Evolutionary conservation across 495 filamentous ascomycete species (phyloP).

Genomic region (Paragyromitra xinjiangensis): DNA sequence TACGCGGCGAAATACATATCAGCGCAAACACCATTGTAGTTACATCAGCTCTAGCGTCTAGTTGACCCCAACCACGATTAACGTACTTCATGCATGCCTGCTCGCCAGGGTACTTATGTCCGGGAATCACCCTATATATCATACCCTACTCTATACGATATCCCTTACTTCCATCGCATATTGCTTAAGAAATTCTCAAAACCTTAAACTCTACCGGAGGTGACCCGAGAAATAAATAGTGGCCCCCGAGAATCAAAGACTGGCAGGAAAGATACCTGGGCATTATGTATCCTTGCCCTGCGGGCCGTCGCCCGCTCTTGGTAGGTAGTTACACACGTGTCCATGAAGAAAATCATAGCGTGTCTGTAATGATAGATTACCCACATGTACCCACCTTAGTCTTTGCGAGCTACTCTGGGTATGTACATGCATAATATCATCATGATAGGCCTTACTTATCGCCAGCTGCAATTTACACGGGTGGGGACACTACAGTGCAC

Average conservation of each 20-base stretch:
- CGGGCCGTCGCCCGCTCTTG: background rate
- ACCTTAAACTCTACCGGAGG: background rate
- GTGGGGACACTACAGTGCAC: constrained; percentile 10
- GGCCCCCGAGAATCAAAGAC: background rate
- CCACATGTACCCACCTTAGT: background rate
- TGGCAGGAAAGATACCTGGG: background rate
- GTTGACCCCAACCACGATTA: constrained; percentile 10
- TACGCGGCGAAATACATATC: background rate
- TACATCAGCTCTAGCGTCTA: background rate
- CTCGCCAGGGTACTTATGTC: background rate
- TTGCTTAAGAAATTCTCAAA: background rate
- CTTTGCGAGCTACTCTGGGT: background rate
- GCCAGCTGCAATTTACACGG: background rate
- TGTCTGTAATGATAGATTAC: background rate
- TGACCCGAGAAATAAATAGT: background rate
- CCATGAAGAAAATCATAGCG: background rate
- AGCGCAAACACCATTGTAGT: background rate
- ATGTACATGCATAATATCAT: background rate
- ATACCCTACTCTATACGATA: background rate
- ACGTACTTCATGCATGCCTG: background rate
- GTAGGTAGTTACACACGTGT: background rate
- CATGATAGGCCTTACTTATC: background rate
- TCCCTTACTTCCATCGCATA: constrained; percentile 14
- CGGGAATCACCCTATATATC: background rate
- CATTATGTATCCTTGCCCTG: background rate